Conservation (phyloP, 345 rosid genomes). For the Erodium maritimum region DNA sequence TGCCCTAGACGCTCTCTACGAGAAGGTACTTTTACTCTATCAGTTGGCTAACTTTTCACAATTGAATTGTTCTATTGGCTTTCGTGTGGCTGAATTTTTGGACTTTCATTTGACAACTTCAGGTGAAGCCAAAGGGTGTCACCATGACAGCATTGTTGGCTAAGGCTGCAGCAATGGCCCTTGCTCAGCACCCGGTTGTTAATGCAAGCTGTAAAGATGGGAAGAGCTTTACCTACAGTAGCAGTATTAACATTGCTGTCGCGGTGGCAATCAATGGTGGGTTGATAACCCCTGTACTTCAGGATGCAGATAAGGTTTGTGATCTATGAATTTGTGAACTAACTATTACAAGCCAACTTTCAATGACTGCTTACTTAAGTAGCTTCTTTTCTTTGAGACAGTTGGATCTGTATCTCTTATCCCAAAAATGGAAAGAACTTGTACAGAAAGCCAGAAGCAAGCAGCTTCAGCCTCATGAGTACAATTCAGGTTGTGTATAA, state of each 20-base stretch:
- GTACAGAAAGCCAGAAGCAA: constrained; percentile 79
- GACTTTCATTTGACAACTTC: not conserved
- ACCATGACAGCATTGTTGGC: constrained; percentile 96
- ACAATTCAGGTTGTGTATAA: constrained; percentile 57
- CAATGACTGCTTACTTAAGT: not conserved
- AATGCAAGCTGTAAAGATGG: constrained; percentile 90
- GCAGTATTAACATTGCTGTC: constrained; percentile 69
- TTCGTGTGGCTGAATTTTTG: not conserved
- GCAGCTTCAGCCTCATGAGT: constrained; percentile 90
- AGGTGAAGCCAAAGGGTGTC: constrained; percentile 94
- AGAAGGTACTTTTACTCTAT: constrained; percentile 35
- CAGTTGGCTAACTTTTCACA: no score
- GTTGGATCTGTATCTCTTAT: constrained; percentile 82
- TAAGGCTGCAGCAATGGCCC: constrained; percentile 91
- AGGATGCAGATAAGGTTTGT: constrained; percentile 85
- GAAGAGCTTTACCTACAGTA: constrained; percentile 60
- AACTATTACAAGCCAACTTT: not conserved
- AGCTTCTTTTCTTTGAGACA: constrained; percentile 9
- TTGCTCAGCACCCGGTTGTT: constrained; percentile 86
- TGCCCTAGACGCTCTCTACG: constrained; percentile 76
- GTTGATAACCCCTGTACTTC: constrained; percentile 90
- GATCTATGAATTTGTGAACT: not conserved
- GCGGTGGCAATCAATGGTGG: constrained; percentile 96
- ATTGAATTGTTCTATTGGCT: not conserved
- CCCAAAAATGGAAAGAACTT: constrained; percentile 94